Percentiles rank a stretch among this genome's conserved stretches.
Conservation (phyloP, 441 rosid species). For the Gossypium aridum region DNA sequence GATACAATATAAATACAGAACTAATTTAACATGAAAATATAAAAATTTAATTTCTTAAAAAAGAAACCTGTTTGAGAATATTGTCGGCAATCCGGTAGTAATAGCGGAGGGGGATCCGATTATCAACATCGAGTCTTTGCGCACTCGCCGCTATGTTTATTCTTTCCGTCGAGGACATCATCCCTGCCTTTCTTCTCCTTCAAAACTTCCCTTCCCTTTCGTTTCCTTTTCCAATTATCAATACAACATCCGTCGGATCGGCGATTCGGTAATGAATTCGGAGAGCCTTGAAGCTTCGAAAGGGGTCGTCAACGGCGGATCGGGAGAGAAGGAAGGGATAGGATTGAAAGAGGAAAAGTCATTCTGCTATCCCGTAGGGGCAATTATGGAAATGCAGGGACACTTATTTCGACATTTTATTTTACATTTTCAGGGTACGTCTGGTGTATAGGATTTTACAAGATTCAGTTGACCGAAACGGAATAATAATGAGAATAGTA, state of each 20-base stretch:
- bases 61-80: slow-evolving; percentile 73
- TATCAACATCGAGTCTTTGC: slow-evolving; percentile 64
- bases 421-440: background rate
- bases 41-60: background rate
- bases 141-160: slow-evolving; percentile 72
- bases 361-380: slow-evolving; percentile 25
- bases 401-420: background rate
- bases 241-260: slow-evolving; percentile 7
- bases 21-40: background rate
- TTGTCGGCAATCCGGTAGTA: slow-evolving; percentile 87
- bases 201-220: slow-evolving; percentile 5
- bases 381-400: slow-evolving; percentile 18
- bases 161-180: slow-evolving; percentile 53
- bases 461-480: no score
- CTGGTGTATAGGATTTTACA: background rate
- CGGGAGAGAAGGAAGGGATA: background rate
- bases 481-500: no score
- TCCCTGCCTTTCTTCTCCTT: slow-evolving; percentile 26
- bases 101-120: slow-evolving; percentile 68
- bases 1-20: background rate
- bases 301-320: slow-evolving; percentile 26
- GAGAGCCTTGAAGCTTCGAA: background rate
- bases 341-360: slow-evolving; percentile 9
- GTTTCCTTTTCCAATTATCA: slow-evolving; percentile 8
- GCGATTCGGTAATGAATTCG: background rate